Conservation (phyloP, 208 protist species). For the Acanthamoeba culbertsoni region DNA sequence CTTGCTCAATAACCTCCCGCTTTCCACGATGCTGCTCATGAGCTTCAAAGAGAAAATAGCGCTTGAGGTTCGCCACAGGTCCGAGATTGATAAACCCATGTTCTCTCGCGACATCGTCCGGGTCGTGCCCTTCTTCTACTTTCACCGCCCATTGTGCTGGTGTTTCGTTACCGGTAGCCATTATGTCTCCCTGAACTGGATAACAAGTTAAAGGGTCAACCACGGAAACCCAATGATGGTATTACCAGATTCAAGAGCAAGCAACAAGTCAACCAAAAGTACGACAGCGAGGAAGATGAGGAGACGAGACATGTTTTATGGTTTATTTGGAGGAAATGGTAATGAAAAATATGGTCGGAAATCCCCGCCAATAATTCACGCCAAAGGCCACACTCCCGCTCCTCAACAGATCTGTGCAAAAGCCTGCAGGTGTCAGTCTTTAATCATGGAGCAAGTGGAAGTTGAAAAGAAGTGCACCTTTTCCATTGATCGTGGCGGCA, state of each 20-base stretch:
- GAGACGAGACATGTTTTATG: too few relatives aligned
- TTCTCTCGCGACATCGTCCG: background rate
- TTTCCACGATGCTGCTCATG: background rate
- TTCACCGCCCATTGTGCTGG: background rate
- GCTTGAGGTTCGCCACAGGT: background rate
- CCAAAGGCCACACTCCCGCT: too few relatives aligned
- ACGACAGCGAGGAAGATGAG: too few relatives aligned
- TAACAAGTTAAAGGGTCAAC: too few relatives aligned
- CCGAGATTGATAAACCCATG: slow-evolving; percentile 8
- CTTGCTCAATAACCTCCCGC: background rate
- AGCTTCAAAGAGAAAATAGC: slow-evolving; percentile 13
- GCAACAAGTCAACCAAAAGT: too few relatives aligned
- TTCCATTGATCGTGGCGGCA: slow-evolving; percentile 93
- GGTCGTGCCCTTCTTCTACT: background rate
- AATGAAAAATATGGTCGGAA: too few relatives aligned
- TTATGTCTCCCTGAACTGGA: background rate
- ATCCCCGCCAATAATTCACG: too few relatives aligned
- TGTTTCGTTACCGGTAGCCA: background rate
- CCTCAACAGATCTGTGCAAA: background rate
- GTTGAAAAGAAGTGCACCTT: slow-evolving; percentile 72
- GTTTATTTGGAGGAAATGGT: too few relatives aligned
- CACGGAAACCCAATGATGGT: too few relatives aligned
- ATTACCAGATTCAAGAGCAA: too few relatives aligned
- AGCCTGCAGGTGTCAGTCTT: background rate
- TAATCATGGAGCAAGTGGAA: background rate